Base-by-base conservation (phyloP, 225 moss, liverwort and hornwort genomes). In the Climacium dendroides region DNA sequence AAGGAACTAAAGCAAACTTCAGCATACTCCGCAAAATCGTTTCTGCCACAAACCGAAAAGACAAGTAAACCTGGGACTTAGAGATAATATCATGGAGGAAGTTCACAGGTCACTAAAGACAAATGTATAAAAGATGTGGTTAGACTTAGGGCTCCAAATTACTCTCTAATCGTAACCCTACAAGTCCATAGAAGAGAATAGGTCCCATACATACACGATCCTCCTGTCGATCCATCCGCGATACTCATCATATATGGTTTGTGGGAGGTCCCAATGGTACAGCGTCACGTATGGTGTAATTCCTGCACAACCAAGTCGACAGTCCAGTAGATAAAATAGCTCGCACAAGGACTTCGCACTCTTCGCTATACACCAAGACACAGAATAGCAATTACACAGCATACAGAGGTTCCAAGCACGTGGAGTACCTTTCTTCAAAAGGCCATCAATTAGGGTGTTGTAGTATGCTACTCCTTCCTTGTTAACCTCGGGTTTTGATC, bases 221-320 rank as follows among this genome's bases (percentile, higher is more conserved):
- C 95, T 92, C 79, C 79, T 91, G 88, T 92, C 89, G 7, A 91
- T 80, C 96, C 96, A 98, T 83, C 98, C 97, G 54, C 89, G 85
- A 65, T 92, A 89, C 24, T 91, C 66, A 81, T 95, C 98, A 41
- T 95, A 80, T 16, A 98, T 47, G 26, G 90, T 59, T 73, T 95
- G 94, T 63, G 98, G 98, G 80, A 98, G 93, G 91, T 98, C 98
- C 98, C 98, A 98, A 74, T 98, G 98, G 89, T 95, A 98, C 66
- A 98, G 93, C 55, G 98, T 98, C 78, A 63, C 93, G 70, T 91
- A 97, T 67, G 97, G 98, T 82, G 90, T 84, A 11, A 98, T 83
- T 86, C 98, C 98, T 98, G 87, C 81, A 90, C 71, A 60, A 53
- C 77, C 85, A 52, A 79, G 45, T 83, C 48, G 83, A 67, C 48